Evolutionary conservation across 2,329 filamentous ascomycete genomes (phyloP).

Genomic region (Colletotrichum sidae): DNA sequence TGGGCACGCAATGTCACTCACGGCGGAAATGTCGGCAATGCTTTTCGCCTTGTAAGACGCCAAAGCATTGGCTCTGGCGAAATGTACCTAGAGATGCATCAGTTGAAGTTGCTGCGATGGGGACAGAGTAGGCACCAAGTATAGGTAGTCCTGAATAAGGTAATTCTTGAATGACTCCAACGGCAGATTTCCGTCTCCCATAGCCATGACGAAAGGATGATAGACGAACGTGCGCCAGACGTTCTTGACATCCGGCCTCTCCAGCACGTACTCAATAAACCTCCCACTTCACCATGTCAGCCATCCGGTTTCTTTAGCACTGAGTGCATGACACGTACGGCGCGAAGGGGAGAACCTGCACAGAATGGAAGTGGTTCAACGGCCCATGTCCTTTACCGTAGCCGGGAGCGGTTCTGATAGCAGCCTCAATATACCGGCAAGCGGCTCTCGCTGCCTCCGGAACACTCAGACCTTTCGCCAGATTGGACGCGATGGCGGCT

Average conservation of each 20-base stretch:
- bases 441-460: constrained; percentile 73
- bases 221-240: constrained; percentile 83
- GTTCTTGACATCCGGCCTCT: constrained; percentile 77
- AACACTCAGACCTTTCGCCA: constrained; percentile 70
- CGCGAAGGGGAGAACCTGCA: constrained; percentile 74
- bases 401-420: constrained; percentile 72
- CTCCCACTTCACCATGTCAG: constrained; percentile 64
- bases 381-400: constrained; percentile 77
- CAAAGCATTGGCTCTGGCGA: constrained; percentile 86
- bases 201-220: constrained; percentile 82
- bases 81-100: constrained; percentile 72
- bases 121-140: constrained; percentile 68
- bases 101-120: background rate
- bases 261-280: constrained; percentile 86
- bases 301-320: background rate
- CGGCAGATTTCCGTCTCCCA: constrained; percentile 82
- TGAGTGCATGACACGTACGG: constrained; percentile 56
- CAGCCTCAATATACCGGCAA: constrained; percentile 77
- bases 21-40: constrained; percentile 77
- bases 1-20: constrained; percentile 53
- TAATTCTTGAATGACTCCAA: constrained; percentile 86
- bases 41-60: constrained; percentile 86
- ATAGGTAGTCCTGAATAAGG: constrained; percentile 92
- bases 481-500: constrained; percentile 81
- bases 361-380: constrained; percentile 83